A percentile compares a stretch with the other conserved stretches of the same genome.
These are phyloP conservation scores for Fraxinus platypoda DNA, from an alignment of 305 asterid genomes.

Conservation along the genomic window DNA sequence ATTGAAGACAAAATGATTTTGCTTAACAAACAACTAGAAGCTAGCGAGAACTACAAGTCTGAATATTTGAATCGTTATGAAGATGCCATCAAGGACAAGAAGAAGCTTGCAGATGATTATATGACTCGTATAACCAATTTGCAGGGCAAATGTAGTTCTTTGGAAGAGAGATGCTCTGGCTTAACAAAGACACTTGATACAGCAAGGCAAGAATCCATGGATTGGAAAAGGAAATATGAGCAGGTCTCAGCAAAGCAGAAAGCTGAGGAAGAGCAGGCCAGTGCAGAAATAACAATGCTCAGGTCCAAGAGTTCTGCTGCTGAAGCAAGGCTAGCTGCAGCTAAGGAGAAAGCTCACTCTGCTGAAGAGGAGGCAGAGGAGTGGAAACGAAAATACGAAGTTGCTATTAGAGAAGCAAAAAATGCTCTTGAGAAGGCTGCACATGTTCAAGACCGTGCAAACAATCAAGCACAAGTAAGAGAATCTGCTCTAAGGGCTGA, in stretches of 20 bases:
- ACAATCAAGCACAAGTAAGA: conserved; percentile 66
- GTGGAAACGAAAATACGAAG: conserved; percentile 87
- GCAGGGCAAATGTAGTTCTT: conserved; percentile 68
- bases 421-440: conserved; percentile 94
- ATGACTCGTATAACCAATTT: conserved; percentile 69
- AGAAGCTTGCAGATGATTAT: conserved; percentile 71
- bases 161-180: conserved; percentile 82
- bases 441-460: conserved; percentile 80
- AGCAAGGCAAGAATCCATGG: conserved; percentile 61
- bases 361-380: conserved; percentile 94
- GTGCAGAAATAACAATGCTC: conserved; percentile 70
- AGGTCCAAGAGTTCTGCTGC: conserved; percentile 87
- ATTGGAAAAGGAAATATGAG: conserved; percentile 90
- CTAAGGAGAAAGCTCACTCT: conserved; percentile 84
- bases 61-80: conserved; percentile 89
- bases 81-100: conserved; percentile 81
- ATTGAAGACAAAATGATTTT: conserved; percentile 72
- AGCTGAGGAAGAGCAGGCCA: conserved; percentile 73
- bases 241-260: conserved; percentile 55
- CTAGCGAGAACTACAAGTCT: conserved; percentile 79
- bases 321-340: conserved; percentile 94
- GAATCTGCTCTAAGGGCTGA: conserved; percentile 84
- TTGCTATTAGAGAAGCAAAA: conserved; percentile 82
- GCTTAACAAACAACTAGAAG: conserved; percentile 85
- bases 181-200: conserved; percentile 62